Conservation (phyloP, 139 green algal species). For the Chlorella sp. region DNA sequence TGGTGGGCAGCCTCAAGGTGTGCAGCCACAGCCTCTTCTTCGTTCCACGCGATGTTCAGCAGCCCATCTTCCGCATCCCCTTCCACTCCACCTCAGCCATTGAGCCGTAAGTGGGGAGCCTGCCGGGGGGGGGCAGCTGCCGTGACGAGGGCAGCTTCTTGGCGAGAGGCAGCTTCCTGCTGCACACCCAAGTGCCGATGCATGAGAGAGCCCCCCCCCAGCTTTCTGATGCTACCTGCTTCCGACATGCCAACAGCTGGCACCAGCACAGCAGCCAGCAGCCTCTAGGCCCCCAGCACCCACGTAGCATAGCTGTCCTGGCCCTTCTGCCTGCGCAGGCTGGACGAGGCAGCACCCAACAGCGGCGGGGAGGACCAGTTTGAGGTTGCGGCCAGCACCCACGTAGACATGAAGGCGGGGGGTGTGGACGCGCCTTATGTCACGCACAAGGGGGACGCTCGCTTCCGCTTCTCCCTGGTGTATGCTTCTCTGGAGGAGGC, state of each 20-base stretch:
- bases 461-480: conserved; percentile 59
- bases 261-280: no score
- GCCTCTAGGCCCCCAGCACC: no score
- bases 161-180: no score
- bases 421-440: conserved; percentile 47
- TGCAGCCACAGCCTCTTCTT: conserved; percentile 69
- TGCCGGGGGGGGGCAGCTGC: neutral
- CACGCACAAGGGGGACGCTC: conserved; percentile 34
- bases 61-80: conserved; percentile 65
- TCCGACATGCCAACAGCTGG: no score
- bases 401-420: conserved; percentile 55
- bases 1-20: conserved; percentile 62
- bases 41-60: conserved; percentile 58
- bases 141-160: neutral
- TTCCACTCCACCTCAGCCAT: conserved; percentile 42
- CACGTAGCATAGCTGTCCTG: neutral
- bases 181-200: no score
- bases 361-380: conserved; percentile 54
- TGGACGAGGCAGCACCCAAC: neutral
- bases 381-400: conserved; percentile 40
- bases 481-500: conserved; percentile 55
- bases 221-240: neutral
- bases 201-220: no score
- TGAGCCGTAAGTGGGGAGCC: conserved; percentile 39
- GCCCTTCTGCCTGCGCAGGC: conserved; percentile 1